Conservation (phyloP, 441 rosid species). For the Manihot esculenta region DNA sequence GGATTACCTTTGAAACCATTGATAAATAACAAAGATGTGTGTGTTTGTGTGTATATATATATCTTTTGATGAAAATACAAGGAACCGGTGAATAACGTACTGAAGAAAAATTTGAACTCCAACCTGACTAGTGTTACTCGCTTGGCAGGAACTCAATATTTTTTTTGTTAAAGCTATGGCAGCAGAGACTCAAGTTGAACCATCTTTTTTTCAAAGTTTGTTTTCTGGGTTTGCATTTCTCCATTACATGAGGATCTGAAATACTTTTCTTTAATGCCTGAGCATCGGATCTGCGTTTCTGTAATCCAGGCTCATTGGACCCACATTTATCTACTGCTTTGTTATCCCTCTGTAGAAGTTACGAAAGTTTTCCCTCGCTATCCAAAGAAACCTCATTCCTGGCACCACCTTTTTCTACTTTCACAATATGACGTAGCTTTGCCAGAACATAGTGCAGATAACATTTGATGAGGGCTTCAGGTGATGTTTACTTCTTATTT, state of each 20-base stretch:
- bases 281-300: background rate
- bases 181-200: conserved; percentile 18
- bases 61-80: background rate
- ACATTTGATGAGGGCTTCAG: too few relatives aligned
- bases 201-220: conserved; percentile 4
- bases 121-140: background rate
- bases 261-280: conserved; percentile 7
- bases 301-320: background rate
- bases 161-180: conserved; percentile 4
- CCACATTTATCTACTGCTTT: conserved; percentile 4
- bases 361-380: conserved; percentile 1
- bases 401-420: background rate
- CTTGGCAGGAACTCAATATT: background rate
- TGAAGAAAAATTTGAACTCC: background rate
- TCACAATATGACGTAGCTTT: background rate
- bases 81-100: background rate
- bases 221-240: conserved; percentile 10
- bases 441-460: background rate
- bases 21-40: too few relatives aligned
- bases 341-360: conserved; percentile 18
- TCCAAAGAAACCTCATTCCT: background rate
- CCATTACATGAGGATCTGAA: background rate
- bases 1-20: too few relatives aligned
- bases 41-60: too few relatives aligned
- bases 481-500: background rate